phyloP scores from a whole-genome alignment of 2,329 filamentous ascomycete species.

The Talaromyces sp. region DNA sequence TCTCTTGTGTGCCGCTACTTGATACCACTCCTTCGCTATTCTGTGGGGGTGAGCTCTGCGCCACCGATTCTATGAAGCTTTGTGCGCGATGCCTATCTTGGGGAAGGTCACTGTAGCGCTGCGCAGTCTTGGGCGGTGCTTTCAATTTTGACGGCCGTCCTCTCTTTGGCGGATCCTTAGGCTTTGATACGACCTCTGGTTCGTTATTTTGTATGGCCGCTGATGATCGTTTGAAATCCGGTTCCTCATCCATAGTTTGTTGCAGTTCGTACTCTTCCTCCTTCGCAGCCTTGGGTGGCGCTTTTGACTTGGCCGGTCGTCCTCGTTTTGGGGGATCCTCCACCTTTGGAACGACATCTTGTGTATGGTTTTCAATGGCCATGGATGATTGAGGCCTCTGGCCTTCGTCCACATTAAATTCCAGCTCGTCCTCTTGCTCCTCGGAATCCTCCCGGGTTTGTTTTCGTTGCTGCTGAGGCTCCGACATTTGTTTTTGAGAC shows the following conservation, averaged over 20 bases:
- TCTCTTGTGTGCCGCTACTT: constrained; percentile 23
- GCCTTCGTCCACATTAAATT: neutral
- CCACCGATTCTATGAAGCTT: constrained; percentile 22
- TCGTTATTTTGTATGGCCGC: neutral
- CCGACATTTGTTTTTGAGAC: neutral
- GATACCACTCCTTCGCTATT: constrained; percentile 6
- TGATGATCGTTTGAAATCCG: neutral
- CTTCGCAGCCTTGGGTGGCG: constrained; percentile 26
- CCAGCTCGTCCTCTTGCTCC: neutral
- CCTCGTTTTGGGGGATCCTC: constrained; percentile 5
- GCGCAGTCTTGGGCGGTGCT: constrained; percentile 29
- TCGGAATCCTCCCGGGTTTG: neutral
- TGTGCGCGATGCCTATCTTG: constrained; percentile 29
- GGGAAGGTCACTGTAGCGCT: constrained; percentile 33
- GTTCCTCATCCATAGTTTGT: neutral
- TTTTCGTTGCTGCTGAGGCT: neutral
- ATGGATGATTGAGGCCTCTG: neutral
- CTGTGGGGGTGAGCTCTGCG: constrained; percentile 10
- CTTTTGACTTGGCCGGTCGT: constrained; percentile 13
- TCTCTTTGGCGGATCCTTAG: constrained; percentile 1
- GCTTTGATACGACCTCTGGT: neutral
- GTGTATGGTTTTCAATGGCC: neutral
- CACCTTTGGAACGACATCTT: neutral
- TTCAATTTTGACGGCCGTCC: constrained; percentile 14
- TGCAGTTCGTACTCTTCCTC: neutral